These are phyloP conservation scores for Populus ilicifolia DNA, from an alignment of 345 rosid genomes.

Conservation along the genomic window DNA sequence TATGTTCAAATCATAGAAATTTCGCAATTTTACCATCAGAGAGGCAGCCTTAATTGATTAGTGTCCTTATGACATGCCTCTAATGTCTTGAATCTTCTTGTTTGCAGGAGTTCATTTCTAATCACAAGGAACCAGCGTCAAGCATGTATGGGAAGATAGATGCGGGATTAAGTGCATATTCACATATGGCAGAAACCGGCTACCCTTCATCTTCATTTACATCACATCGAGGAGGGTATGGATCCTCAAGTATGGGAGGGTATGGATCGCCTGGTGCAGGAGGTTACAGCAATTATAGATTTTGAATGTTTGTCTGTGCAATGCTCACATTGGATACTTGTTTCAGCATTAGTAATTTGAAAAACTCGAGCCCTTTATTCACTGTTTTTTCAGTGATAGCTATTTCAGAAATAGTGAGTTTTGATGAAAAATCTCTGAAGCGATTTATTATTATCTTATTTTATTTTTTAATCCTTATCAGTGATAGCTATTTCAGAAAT, in stretches of 20 bases:
- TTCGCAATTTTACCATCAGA: neutral
- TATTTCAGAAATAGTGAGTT: neutral
- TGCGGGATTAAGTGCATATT: constrained; percentile 18
- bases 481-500: neutral
- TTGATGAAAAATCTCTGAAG: neutral
- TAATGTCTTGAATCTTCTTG: neutral
- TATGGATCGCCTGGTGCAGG: constrained; percentile 27
- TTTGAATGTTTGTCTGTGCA: constrained; percentile 5
- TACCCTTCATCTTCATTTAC: constrained; percentile 20
- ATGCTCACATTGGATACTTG: neutral
- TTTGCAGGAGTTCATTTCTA: constrained; percentile 27
- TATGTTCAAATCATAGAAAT: neutral
- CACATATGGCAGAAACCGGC: constrained; percentile 24
- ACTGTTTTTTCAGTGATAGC: neutral
- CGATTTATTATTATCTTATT: neutral
- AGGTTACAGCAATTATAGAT: constrained; percentile 23
- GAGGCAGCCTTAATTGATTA: neutral
- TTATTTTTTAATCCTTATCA: neutral
- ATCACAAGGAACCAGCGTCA: constrained; percentile 29
- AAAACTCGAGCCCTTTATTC: neutral
- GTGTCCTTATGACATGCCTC: neutral
- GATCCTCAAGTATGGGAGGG: constrained; percentile 20
- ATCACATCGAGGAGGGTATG: constrained; percentile 16
- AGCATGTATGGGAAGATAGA: constrained; percentile 26
- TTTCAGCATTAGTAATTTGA: neutral